Percentiles rank a stretch among this genome's conserved stretches.
Conservation (phyloP, 345 rosid genomes). For the Salix caprea region DNA sequence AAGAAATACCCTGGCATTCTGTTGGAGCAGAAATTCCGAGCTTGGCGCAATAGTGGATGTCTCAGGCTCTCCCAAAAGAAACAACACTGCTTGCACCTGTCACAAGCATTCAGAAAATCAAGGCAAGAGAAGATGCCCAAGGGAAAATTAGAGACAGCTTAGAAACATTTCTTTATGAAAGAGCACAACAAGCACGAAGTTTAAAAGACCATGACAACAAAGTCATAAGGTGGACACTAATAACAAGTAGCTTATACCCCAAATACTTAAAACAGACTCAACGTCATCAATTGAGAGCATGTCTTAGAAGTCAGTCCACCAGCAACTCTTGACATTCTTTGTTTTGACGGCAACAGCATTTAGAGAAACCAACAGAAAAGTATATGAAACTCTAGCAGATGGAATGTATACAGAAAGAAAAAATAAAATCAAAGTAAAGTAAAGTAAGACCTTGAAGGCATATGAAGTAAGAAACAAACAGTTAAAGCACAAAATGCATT, state of each 20-base stretch:
- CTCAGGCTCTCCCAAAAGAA: conserved; percentile 45
- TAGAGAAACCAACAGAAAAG: background rate
- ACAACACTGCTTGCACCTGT: conserved; percentile 48
- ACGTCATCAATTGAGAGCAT: background rate
- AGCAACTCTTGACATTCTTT: background rate
- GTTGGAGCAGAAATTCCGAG: conserved; percentile 27
- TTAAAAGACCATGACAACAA: background rate
- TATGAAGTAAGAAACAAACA: background rate
- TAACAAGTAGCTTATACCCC: background rate
- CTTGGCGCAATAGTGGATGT: conserved; percentile 19
- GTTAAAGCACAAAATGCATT: background rate
- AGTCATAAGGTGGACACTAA: background rate
- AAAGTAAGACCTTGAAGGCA: background rate
- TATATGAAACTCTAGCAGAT: background rate
- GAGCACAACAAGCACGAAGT: background rate
- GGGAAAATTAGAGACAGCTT: conserved; percentile 17
- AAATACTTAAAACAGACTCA: background rate
- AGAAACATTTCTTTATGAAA: background rate
- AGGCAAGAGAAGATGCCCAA: conserved; percentile 28
- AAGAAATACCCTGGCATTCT: conserved; percentile 26
- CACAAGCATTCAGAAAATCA: conserved; percentile 5
- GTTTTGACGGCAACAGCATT: background rate
- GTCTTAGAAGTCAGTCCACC: background rate
- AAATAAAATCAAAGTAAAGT: background rate
- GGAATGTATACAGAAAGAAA: background rate